Evolutionary conservation across 495 filamentous ascomycete genomes (phyloP).

Genomic region (Aspergillus incahuasiensis): DNA sequence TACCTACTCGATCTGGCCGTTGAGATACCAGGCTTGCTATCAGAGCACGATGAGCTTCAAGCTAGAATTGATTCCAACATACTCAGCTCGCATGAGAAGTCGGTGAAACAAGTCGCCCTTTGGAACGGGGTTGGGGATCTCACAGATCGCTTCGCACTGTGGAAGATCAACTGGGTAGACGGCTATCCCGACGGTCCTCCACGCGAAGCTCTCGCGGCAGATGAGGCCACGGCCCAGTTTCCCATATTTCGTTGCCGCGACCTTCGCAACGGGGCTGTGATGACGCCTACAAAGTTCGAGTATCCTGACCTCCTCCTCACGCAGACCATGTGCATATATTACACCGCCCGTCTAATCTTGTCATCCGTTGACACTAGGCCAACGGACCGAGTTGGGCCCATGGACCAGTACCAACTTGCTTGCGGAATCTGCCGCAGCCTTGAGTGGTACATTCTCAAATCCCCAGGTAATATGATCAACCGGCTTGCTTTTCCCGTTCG

Average conservation of each 20-base stretch:
- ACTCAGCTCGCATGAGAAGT: conserved; percentile 31
- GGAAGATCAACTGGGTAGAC: conserved; percentile 35
- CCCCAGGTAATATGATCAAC: conserved; percentile 45
- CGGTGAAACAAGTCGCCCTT: conserved; percentile 33
- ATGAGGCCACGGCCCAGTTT: conserved; percentile 27
- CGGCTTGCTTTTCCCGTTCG: conserved; percentile 41
- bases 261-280: conserved; percentile 34
- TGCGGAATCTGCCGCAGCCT: conserved; percentile 41
- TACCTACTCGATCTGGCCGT: conserved; percentile 38
- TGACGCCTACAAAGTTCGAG: conserved; percentile 31
- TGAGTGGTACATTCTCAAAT: conserved; percentile 38
- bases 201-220: conserved; percentile 23
- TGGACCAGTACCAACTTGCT: conserved; percentile 36
- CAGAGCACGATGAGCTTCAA: conserved; percentile 31
- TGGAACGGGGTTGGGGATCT: conserved; percentile 37
- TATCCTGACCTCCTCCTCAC: conserved; percentile 41
- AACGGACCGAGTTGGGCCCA: conserved; percentile 27
- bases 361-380: conserved; percentile 37
- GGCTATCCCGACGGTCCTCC: conserved; percentile 33
- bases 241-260: conserved; percentile 39
- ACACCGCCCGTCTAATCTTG: conserved; percentile 31
- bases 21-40: conserved; percentile 33
- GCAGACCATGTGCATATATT: conserved; percentile 44
- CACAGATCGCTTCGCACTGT: conserved; percentile 29
- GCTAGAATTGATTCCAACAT: conserved; percentile 16